phyloP scores from a whole-genome alignment of 164 flowering plant species.

The Berberis thunbergii region DNA sequence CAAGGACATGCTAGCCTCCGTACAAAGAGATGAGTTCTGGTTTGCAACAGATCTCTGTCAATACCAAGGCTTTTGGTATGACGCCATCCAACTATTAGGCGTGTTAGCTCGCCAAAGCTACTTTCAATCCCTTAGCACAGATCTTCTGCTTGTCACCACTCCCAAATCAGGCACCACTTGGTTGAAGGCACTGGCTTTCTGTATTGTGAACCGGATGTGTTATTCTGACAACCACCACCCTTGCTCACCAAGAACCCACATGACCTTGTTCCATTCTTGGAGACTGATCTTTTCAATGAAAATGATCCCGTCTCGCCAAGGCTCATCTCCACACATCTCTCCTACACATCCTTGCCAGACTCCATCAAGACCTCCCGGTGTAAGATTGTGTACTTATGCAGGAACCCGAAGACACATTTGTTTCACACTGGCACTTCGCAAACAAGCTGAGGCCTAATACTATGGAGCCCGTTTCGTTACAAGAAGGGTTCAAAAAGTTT shows the following conservation, averaged over 20 bases:
- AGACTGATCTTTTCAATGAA: slow-evolving; percentile 15
- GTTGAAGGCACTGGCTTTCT: slow-evolving; percentile 34
- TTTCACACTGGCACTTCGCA: slow-evolving; percentile 10
- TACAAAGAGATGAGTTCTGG: slow-evolving; percentile 28
- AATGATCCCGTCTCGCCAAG: slow-evolving; percentile 15
- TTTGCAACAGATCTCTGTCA: slow-evolving; percentile 15
- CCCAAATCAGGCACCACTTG: slow-evolving; percentile 58
- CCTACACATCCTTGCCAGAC: slow-evolving; percentile 2
- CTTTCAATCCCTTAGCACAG: slow-evolving; percentile 29
- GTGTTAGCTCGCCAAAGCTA: slow-evolving; percentile 22
- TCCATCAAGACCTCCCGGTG: slow-evolving; percentile 7
- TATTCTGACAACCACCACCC: slow-evolving; percentile 12
- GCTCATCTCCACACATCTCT: slow-evolving; percentile 12
- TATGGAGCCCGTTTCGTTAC: too few species aligned
- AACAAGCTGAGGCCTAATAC: neutral
- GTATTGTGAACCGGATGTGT: slow-evolving; percentile 14
- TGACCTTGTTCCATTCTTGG: slow-evolving; percentile 33
- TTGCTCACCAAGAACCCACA: slow-evolving; percentile 27
- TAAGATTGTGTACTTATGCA: slow-evolving; percentile 9
- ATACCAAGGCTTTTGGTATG: slow-evolving; percentile 45
- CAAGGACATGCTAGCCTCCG: slow-evolving; percentile 13
- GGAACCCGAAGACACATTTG: slow-evolving; percentile 13
- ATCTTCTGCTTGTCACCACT: slow-evolving; percentile 26
- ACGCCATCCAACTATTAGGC: slow-evolving; percentile 17
- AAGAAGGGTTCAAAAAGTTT: too few species aligned